Base-by-base conservation (phyloP, 1,139 yeast species). In the Saccharomycopsis hybrid region DNA sequence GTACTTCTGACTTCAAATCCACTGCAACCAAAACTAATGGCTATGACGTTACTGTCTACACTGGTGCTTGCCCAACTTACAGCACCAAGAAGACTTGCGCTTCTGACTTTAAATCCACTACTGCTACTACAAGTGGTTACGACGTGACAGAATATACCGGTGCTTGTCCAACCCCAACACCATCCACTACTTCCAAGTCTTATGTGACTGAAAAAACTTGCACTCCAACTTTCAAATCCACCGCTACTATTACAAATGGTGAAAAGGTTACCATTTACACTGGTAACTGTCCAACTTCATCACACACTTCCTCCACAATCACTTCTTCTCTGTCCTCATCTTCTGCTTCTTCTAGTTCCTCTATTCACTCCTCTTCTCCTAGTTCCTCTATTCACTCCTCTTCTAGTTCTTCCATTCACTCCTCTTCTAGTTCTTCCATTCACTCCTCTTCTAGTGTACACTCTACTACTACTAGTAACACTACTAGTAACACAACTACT, bases 61-160 rank as follows among this genome's bases (percentile, higher is more conserved):
- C 30, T 39, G 30, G 39, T n/a, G 39, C 39, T 36, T 36, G 39
- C 24, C 39, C 30, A 36, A 5, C 39, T 8, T 43, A 47, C 25
- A 13, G 11, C 13, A 41, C 43, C 30, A 9, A 9, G 7, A 24
- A 28, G 31, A 27, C 43, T 13, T 27, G 43, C 29, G 11, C 43
- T 11, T 13, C 43, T n/a, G 39, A 36, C 18, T 36, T 36, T n/a
- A 11, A 9, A 7, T 11, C n/a, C 7, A 36, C 24, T 8, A 5
- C n/a, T 11, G 24, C 39, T 8, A 9, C 5, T 5, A 36, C 39
- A 5, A n/a, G 7, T 36, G 39, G 18, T 11, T 24, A 36, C 24
- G 39, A 36, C 18, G 42, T 24, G 11, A 27, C 42, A n/a, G 29
- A n/a, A 5, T 39, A 39, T n/a, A 39, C 30, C 18, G 30, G 39